Base-by-base conservation (phyloP, 768 basidiomycete genomes). In the Myochromella boudieri region DNA sequence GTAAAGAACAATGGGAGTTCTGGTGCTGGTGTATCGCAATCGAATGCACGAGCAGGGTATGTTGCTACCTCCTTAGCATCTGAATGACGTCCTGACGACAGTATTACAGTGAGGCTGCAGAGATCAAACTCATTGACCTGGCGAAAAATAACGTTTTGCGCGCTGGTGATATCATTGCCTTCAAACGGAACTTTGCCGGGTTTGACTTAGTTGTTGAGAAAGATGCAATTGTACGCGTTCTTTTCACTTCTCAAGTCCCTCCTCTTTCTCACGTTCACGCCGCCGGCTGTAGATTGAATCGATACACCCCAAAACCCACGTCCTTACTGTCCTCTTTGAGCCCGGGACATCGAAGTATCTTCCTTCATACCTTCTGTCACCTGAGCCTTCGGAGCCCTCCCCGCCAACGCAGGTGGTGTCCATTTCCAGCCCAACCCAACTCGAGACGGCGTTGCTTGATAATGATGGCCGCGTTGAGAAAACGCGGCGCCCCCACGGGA, bases 151-250 rank as follows among this genome's bases (percentile, higher is more conserved):
- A 66, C 0, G 65, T 80, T 10, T 45, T 83, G 25, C 67, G 68
- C 31, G 69, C 69, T 14, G 81, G 80, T 3, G 82, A 85, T 60
- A 61, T 85, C 4, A 62, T 85, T 10, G 69, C 75, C 2, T 80
- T 81, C 56, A 69, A 64, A 48, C 74, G 81, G 12, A 60, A 65
- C n/a, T 82, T 84, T 54, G 40, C 70, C 0, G 53, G 55, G 3
- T 46, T 69, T 6, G 60, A 65, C 37, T 24, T 75, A 11, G 46
- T 60, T 1, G 64, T 83, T n/a, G 77, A 80, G 61, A 82, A 82
- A 55, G 81, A 84, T 51, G 61, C 69, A 26, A 64, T 83, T 32
- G 81, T 81, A 52, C 44, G 73, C 54, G 31, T 20, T 38, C 22
- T 18, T 17, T 22, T 21, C 41, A 15, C 43, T 26, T 36, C 15